phyloP scores from a whole-genome alignment of 352 stramenopile species.

The Globisporangium paroecandrum region DNA sequence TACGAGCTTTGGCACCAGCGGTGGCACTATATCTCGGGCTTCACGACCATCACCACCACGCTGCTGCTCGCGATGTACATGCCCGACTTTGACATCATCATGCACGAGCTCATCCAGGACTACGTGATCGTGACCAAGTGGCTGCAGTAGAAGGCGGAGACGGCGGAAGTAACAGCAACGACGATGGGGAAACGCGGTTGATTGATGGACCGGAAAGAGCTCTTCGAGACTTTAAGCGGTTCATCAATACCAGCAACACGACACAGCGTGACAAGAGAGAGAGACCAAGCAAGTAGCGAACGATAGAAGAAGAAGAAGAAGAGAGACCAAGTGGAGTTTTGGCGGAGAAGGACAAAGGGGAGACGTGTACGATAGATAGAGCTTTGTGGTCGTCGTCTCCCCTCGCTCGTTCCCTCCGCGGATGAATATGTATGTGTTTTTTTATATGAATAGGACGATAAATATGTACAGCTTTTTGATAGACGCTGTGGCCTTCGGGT shows the following conservation, averaged over 20 bases:
- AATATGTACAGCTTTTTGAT: constrained; percentile 9
- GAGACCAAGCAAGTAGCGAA: background rate
- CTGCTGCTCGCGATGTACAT: constrained; percentile 73
- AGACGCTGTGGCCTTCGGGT: background rate
- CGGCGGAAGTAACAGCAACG: background rate
- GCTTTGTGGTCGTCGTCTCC: background rate
- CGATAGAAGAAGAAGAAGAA: constrained; percentile 2
- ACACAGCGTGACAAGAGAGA: background rate
- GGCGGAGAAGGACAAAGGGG: background rate
- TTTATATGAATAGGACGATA: constrained; percentile 13
- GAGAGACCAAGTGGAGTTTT: background rate
- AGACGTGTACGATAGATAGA: constrained; percentile 4
- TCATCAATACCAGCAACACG: background rate
- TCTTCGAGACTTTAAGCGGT: background rate
- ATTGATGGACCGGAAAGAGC: background rate
- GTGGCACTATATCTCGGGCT: constrained; percentile 81
- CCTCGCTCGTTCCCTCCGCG: background rate
- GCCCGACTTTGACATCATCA: constrained; percentile 74
- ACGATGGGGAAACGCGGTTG: background rate
- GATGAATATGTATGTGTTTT: background rate
- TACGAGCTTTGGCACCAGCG: constrained; percentile 81
- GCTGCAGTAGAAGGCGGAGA: constrained; percentile 25
- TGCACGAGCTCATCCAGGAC: constrained; percentile 72
- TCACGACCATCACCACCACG: constrained; percentile 72
- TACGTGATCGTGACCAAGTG: constrained; percentile 44